Conservation (phyloP, 345 rosid species). For the Barbarea vulgaris region DNA sequence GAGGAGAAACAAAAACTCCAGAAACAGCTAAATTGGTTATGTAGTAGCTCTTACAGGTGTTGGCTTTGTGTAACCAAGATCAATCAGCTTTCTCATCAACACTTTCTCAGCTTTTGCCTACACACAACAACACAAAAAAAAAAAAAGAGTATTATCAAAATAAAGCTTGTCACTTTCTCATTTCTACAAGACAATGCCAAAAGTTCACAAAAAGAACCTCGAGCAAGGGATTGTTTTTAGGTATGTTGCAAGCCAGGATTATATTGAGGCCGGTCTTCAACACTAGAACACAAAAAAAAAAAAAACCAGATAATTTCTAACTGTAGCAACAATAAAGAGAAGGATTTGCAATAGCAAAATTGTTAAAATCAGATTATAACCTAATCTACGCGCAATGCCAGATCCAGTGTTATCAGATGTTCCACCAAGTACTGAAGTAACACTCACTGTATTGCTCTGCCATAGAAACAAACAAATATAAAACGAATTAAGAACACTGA, state of each 20-base stretch:
- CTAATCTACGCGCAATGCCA: slow-evolving; percentile 86
- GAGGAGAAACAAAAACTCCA: slow-evolving; percentile 9
- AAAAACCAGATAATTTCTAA: neutral
- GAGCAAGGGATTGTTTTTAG: slow-evolving; percentile 79
- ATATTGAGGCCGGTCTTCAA: slow-evolving; percentile 81
- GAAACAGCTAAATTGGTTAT: neutral
- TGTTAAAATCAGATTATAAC: slow-evolving; percentile 38
- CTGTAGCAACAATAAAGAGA: neutral
- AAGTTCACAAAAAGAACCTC: slow-evolving; percentile 63
- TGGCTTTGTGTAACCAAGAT: slow-evolving; percentile 63
- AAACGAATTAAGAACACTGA: neutral
- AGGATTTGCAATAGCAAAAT: neutral
- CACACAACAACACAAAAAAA: slow-evolving; percentile 14
- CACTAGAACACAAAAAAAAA: slow-evolving; percentile 48
- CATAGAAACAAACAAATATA: neutral
- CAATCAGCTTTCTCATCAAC: slow-evolving; percentile 69
- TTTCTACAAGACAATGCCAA: slow-evolving; percentile 27
- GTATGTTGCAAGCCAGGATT: slow-evolving; percentile 80
- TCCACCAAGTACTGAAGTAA: slow-evolving; percentile 75
- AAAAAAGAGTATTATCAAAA: neutral
- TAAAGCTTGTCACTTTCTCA: neutral
- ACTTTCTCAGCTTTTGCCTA: slow-evolving; percentile 84
- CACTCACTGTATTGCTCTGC: slow-evolving; percentile 73
- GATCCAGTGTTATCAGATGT: slow-evolving; percentile 86
- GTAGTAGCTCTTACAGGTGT: slow-evolving; percentile 41